These are phyloP conservation scores for Cinchona pubescens DNA, from an alignment of 257 asterid species.

Conservation along the genomic window DNA sequence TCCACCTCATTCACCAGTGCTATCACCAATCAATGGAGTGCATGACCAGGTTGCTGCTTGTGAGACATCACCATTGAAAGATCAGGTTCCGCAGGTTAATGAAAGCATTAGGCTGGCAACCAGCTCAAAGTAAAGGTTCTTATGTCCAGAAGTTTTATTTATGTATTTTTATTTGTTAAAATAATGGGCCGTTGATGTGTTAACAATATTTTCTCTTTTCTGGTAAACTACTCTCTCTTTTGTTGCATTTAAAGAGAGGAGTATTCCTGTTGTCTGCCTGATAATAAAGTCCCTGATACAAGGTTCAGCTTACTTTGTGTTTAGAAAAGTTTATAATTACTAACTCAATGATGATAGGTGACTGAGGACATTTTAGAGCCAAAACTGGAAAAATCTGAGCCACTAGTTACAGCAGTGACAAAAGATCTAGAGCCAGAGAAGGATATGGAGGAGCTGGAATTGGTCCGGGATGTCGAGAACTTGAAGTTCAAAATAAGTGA, in stretches of 20 bases:
- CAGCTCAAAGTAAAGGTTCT: constrained; percentile 23
- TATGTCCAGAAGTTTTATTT: neutral
- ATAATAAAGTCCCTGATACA: neutral
- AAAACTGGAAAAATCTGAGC: constrained; percentile 18
- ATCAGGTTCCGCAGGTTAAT: constrained; percentile 18
- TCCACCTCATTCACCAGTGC: constrained; percentile 37
- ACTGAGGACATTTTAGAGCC: constrained; percentile 18
- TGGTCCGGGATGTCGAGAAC: constrained; percentile 26
- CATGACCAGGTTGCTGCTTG: constrained; percentile 15
- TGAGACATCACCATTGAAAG: constrained; percentile 20
- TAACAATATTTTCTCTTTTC: neutral
- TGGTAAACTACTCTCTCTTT: neutral
- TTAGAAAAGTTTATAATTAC: neutral
- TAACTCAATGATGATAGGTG: constrained; percentile 23
- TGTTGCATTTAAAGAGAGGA: neutral
- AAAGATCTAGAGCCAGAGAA: constrained; percentile 16
- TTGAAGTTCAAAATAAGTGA: constrained; percentile 31
- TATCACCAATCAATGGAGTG: constrained; percentile 32
- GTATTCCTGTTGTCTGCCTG: neutral
- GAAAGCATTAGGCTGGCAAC: constrained; percentile 18
- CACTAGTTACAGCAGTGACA: constrained; percentile 11
- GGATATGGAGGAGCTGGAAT: constrained; percentile 21
- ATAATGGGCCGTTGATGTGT: neutral
- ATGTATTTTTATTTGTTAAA: neutral
- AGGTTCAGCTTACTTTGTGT: neutral